A percentile compares a stretch with the other conserved stretches of the same genome.
These are phyloP conservation scores for Ceratocystis cubensis DNA, from an alignment of 2,329 filamentous ascomycete species.

Conservation along the genomic window DNA sequence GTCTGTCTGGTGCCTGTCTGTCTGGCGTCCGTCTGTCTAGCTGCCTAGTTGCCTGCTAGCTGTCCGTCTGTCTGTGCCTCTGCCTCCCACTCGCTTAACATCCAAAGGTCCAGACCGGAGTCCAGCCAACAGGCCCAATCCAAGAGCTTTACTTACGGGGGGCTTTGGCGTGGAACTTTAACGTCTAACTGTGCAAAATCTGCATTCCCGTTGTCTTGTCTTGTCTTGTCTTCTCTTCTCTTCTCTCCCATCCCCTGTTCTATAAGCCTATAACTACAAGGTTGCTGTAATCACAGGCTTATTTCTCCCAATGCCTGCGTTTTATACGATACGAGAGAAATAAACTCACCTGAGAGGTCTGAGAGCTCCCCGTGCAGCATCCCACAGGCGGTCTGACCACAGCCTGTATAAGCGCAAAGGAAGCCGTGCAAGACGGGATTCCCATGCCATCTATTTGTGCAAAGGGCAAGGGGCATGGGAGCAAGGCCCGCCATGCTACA, in stretches of 20 bases:
- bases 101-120: no score
- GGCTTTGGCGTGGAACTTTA: no score
- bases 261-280: background rate
- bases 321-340: background rate
- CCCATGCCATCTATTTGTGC: background rate
- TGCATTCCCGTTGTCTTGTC: no score
- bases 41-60: no score
- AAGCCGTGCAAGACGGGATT: background rate
- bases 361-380: background rate
- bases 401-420: background rate
- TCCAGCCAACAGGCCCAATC: no score
- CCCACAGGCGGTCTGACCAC: background rate
- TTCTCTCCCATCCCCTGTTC: background rate
- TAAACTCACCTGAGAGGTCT: slow-evolving; percentile 2
- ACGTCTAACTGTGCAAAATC: no score
- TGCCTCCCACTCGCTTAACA: no score
- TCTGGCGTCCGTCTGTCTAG: background rate
- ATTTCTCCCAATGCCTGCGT: background rate
- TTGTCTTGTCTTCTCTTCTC: background rate
- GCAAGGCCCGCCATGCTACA: background rate
- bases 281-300: background rate
- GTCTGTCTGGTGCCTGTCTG: background rate
- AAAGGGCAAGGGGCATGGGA: background rate
- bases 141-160: no score
- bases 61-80: background rate